Evolutionary conservation across 176 grass and related monocot species (phyloP).

Genomic region (Oryza glumipatula): DNA sequence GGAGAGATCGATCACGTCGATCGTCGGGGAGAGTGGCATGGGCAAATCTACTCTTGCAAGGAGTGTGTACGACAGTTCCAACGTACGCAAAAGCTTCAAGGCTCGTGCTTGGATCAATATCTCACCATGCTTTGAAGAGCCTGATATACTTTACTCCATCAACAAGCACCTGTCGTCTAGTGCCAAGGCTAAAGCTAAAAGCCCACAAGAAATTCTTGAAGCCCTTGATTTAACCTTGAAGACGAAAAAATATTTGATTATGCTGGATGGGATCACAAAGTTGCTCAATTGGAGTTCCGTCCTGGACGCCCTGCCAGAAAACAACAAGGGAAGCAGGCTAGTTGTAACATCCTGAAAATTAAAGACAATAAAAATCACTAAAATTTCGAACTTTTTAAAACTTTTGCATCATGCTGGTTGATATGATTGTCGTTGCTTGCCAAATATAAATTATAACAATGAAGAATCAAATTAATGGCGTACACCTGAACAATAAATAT

Average conservation of each 20-base stretch:
- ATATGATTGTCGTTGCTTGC: too few species aligned
- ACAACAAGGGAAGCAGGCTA: slow-evolving; percentile 28
- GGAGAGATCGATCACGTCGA: neutral
- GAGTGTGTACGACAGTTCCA: slow-evolving; percentile 19
- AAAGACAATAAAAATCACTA: too few species aligned
- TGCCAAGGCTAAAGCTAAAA: neutral
- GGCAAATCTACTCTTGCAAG: slow-evolving; percentile 42
- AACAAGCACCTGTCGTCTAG: slow-evolving; percentile 12
- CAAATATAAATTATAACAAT: too few species aligned
- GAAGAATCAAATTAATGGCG: too few species aligned
- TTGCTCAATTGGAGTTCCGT: slow-evolving; percentile 42
- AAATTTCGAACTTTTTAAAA: too few species aligned
- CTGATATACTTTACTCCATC: slow-evolving; percentile 39
- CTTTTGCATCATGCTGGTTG: too few species aligned
- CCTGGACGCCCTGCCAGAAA: slow-evolving; percentile 26
- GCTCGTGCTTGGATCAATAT: slow-evolving; percentile 33
- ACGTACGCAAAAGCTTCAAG: slow-evolving; percentile 13
- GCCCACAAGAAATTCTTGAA: neutral
- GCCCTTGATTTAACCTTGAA: neutral
- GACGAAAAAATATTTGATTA: slow-evolving; percentile 16
- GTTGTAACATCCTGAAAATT: too few species aligned
- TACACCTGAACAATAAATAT: too few species aligned
- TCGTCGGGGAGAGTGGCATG: slow-evolving; percentile 43
- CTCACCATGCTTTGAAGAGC: slow-evolving; percentile 27
- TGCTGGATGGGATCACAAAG: slow-evolving; percentile 39